Conservation (phyloP, 352 stramenopile species). For the Pythium dissimile region DNA sequence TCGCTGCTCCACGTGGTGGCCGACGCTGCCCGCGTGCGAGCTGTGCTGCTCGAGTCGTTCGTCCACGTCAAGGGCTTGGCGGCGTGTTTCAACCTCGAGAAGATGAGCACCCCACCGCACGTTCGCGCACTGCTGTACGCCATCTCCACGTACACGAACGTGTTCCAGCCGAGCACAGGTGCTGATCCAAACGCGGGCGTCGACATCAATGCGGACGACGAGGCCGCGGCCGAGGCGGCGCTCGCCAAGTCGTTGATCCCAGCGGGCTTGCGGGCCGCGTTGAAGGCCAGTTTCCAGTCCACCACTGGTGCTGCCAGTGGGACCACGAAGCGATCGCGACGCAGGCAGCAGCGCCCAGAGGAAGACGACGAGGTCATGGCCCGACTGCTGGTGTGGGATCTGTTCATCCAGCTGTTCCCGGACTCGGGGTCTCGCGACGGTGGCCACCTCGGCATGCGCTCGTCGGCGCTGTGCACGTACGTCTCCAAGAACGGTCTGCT, state of each 20-base stretch:
- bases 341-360: slow-evolving; percentile 33
- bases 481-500: slow-evolving; percentile 56
- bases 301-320: background rate
- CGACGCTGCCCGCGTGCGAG: slow-evolving; percentile 40
- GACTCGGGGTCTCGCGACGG: slow-evolving; percentile 24
- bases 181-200: slow-evolving; percentile 26
- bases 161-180: slow-evolving; percentile 25
- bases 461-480: slow-evolving; percentile 73
- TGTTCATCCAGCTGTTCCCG: slow-evolving; percentile 82
- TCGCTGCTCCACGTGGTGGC: slow-evolving; percentile 38
- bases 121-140: slow-evolving; percentile 64
- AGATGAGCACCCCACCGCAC: slow-evolving; percentile 37
- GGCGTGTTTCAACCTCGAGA: slow-evolving; percentile 56
- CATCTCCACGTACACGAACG: slow-evolving; percentile 44
- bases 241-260: slow-evolving; percentile 65
- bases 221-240: slow-evolving; percentile 63
- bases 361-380: slow-evolving; percentile 52
- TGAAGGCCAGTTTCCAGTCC: slow-evolving; percentile 46
- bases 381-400: slow-evolving; percentile 71
- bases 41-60: slow-evolving; percentile 59
- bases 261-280: slow-evolving; percentile 50
- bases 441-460: slow-evolving; percentile 34
- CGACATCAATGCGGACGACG: slow-evolving; percentile 78
- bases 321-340: slow-evolving; percentile 23
- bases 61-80: slow-evolving; percentile 52